These are phyloP conservation scores for Pyricularia pennisetigena DNA, from an alignment of 2,329 filamentous ascomycete genomes.

Conservation along the genomic window DNA sequence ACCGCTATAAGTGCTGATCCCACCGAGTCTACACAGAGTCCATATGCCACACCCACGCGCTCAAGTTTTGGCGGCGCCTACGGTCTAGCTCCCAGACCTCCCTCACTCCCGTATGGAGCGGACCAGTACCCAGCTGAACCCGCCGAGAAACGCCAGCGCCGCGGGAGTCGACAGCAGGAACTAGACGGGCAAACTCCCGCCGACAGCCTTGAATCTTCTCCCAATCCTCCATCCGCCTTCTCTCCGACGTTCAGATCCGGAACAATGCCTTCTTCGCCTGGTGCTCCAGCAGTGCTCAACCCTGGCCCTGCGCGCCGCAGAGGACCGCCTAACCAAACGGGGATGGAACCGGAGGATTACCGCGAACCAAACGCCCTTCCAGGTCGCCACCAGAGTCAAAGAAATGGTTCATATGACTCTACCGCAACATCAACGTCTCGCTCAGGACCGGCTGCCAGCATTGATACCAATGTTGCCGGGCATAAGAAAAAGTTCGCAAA, in stretches of 20 bases:
- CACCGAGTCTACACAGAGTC: slow-evolving; percentile 49
- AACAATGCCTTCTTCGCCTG: not conserved
- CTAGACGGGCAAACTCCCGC: slow-evolving; percentile 21
- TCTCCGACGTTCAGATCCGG: not conserved
- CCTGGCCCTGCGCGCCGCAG: not conserved
- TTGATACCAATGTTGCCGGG: not conserved
- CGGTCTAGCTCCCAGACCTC: slow-evolving; percentile 48
- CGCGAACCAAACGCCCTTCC: not conserved
- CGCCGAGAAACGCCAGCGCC: slow-evolving; percentile 30
- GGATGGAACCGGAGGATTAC: not conserved
- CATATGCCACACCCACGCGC: slow-evolving; percentile 43
- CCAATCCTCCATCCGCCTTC: not conserved
- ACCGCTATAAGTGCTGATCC: slow-evolving; percentile 40
- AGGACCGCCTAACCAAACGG: not conserved
- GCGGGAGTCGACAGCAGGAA: slow-evolving; percentile 31
- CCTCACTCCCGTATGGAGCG: slow-evolving; percentile 42
- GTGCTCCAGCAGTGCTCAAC: not conserved
- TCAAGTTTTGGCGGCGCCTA: slow-evolving; percentile 37
- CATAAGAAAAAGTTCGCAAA: slow-evolving; percentile 54
- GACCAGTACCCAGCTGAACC: slow-evolving; percentile 31
- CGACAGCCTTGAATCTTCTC: not conserved
- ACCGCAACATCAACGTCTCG: not conserved
- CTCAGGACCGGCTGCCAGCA: not conserved
- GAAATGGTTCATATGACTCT: not conserved
- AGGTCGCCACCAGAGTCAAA: not conserved